Percentiles rank a stretch among this genome's conserved stretches.
These are phyloP conservation scores for Firmiana major DNA, from an alignment of 345 rosid species.

Conservation along the genomic window DNA sequence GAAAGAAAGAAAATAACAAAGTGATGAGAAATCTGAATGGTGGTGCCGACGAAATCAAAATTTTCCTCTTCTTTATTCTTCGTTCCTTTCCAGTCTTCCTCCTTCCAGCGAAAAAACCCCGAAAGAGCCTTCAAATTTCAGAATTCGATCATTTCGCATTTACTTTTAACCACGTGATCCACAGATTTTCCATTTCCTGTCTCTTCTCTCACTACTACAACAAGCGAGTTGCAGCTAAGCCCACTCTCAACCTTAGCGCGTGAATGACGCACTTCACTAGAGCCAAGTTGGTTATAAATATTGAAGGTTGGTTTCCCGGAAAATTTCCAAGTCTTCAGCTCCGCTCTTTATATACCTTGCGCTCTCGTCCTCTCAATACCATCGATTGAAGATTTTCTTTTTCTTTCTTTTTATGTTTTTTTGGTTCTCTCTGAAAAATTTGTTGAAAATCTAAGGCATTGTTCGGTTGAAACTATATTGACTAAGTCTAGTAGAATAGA, in stretches of 20 bases:
- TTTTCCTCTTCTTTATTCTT: background rate
- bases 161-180: conserved; percentile 7
- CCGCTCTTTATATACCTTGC: background rate
- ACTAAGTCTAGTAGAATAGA: background rate
- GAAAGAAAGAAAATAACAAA: background rate
- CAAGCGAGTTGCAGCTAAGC: background rate
- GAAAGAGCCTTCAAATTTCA: background rate
- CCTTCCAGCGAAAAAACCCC: background rate
- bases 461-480: background rate
- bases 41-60: background rate
- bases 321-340: background rate
- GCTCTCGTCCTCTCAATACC: background rate
- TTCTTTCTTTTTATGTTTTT: no score
- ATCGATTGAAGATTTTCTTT: background rate
- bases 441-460: no score
- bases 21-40: background rate
- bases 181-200: background rate
- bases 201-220: background rate
- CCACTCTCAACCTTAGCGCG: conserved; percentile 6
- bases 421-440: background rate
- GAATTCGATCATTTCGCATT: background rate
- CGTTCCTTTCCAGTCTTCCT: background rate
- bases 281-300: background rate
- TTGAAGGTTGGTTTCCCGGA: conserved; percentile 7
- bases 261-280: background rate